Evolutionary conservation across 805 yeast species (phyloP).

Genomic region (Jamesozyma jinghongensis): DNA sequence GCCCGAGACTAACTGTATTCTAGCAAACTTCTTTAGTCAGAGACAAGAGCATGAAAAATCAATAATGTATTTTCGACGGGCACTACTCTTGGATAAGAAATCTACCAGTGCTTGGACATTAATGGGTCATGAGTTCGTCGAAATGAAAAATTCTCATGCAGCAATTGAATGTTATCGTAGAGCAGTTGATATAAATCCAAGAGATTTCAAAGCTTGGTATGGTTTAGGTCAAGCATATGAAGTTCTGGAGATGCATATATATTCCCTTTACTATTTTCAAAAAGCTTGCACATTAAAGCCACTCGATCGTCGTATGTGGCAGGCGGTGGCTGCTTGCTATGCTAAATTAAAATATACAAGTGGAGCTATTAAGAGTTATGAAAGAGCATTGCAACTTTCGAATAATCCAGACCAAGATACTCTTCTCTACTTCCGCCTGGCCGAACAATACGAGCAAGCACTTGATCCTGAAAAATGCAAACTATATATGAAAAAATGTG

Average conservation of each 20-base stretch:
- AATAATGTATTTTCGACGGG: slow-evolving; percentile 84
- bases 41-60: slow-evolving; percentile 93
- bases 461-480: slow-evolving; percentile 47
- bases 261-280: slow-evolving; percentile 87
- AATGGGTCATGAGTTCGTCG: slow-evolving; percentile 98
- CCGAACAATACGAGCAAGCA: slow-evolving; percentile 51
- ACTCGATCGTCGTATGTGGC: slow-evolving; percentile 91
- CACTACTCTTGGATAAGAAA: slow-evolving; percentile 67
- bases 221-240: slow-evolving; percentile 98
- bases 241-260: slow-evolving; percentile 87
- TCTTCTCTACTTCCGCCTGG: slow-evolving; percentile 50
- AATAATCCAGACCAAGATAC: slow-evolving; percentile 47
- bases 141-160: slow-evolving; percentile 90
- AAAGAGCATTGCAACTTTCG: slow-evolving; percentile 56
- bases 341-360: slow-evolving; percentile 61
- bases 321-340: slow-evolving; percentile 83
- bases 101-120: slow-evolving; percentile 93
- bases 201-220: slow-evolving; percentile 96
- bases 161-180: slow-evolving; percentile 92
- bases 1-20: slow-evolving; percentile 89
- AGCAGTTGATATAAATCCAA: slow-evolving; percentile 81
- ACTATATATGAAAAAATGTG: slow-evolving; percentile 54
- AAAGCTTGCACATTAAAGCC: slow-evolving; percentile 84
- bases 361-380: slow-evolving; percentile 75
- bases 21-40: slow-evolving; percentile 88